Evolutionary conservation across 1,139 yeast genomes (phyloP).

Genomic region (Candida gigantensis): DNA sequence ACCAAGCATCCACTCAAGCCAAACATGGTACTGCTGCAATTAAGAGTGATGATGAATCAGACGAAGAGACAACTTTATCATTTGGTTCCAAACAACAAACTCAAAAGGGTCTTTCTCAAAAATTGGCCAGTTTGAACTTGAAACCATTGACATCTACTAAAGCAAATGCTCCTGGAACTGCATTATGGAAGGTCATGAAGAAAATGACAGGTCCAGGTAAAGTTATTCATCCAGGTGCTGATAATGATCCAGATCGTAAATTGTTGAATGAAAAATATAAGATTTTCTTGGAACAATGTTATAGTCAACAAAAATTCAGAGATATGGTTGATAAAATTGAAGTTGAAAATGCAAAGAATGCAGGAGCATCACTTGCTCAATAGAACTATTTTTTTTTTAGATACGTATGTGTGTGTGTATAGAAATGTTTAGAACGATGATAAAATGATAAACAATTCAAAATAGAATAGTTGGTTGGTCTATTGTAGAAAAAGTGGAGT

Average conservation of each 20-base stretch:
- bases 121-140: conserved; percentile 36
- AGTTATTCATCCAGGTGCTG: conserved; percentile 67
- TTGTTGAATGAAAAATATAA: conserved; percentile 77
- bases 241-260: conserved; percentile 61
- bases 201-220: conserved; percentile 81
- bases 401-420: too few species aligned
- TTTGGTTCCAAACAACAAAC: conserved; percentile 59
- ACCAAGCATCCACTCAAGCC: conserved; percentile 25
- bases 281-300: conserved; percentile 85
- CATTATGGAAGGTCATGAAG: conserved; percentile 85
- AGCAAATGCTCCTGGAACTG: conserved; percentile 39
- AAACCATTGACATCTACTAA: conserved; percentile 38
- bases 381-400: too few species aligned
- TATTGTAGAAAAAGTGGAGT: too few species aligned
- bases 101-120: conserved; percentile 49
- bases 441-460: too few species aligned
- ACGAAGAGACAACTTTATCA: conserved; percentile 52
- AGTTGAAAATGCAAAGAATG: conserved; percentile 22
- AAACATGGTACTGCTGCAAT: conserved; percentile 3
- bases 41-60: conserved; percentile 32
- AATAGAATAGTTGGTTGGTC: too few species aligned
- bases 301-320: conserved; percentile 76
- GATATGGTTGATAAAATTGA: conserved; percentile 63
- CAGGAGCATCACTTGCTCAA: too few species aligned
- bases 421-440: too few species aligned